Evolutionary conservation across 306 rosid species (phyloP), one percentile per base, ranked within the genome.

Genomic region (Corylus americana): DNA sequence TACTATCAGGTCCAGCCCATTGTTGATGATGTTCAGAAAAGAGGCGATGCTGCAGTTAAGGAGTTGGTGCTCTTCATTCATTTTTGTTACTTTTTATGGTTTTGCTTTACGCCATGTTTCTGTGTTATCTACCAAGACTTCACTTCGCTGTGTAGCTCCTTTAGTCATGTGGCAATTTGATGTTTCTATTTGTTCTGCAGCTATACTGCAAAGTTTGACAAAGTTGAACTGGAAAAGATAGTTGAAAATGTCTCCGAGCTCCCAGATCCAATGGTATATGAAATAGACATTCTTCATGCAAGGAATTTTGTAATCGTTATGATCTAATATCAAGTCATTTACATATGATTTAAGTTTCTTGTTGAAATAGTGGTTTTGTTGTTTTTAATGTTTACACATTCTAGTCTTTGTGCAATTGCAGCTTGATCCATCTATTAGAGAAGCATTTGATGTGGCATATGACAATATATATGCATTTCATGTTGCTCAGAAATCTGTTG

Each of bases 401-500:
- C 0, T 70, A 74, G 47, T 70, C 27, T 79, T 86, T 75, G 58
- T 35, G 10, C 79, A 70, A 76, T 69, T 85, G 80, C 92, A 95
- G 99, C 94, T 95, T 84, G 96, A 93, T 80, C 76, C 89, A 63
- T 51, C 83, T 75, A 3, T 91, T 55, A 85, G 74, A 88, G 97
- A 93, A 87, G 99, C 99, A 53, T 95, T 95, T 71, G 99, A 95
- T 39, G 88, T 91, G 31, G 97, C 98, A 55, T 93, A 91, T 80
- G 87, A 91, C 87, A 95, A 95, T 74, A 95, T 95, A 78, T 89
- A 88, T 81, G 99, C 99, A 29, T 95, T 95, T 84, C 99, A 93
- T 89, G 88, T 86, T 79, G 92, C 93, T 79, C 99, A 95, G 86
- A 93, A 91, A 86, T 88, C 94, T 39, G 84, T 82, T 37, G 96